These are phyloP conservation scores for Trichoderma hamatum DNA, from an alignment of 2,329 filamentous ascomycete genomes.

Conservation along the genomic window DNA sequence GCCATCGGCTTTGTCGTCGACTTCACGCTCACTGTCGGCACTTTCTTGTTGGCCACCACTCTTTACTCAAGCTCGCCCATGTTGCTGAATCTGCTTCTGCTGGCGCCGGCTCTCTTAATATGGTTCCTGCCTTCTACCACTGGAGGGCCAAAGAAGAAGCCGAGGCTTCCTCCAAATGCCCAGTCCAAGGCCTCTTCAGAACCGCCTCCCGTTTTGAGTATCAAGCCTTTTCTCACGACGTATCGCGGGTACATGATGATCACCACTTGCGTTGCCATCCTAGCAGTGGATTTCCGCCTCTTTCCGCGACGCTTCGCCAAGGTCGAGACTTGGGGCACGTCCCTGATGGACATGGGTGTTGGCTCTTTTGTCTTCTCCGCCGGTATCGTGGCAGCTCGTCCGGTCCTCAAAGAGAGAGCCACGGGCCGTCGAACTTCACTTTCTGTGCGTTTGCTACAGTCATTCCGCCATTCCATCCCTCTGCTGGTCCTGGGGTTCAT, in stretches of 20 bases:
- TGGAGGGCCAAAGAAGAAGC: slow-evolving; percentile 48
- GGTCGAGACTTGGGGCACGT: slow-evolving; percentile 98
- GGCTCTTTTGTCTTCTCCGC: slow-evolving; percentile 96
- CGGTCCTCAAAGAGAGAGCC: slow-evolving; percentile 71
- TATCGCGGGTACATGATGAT: slow-evolving; percentile 93
- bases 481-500: slow-evolving; percentile 78
- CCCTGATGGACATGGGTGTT: slow-evolving; percentile 97
- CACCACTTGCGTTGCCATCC: slow-evolving; percentile 83
- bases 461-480: slow-evolving; percentile 80
- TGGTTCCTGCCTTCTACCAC: slow-evolving; percentile 52
- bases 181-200: slow-evolving; percentile 39
- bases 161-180: slow-evolving; percentile 47
- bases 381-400: slow-evolving; percentile 84
- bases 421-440: slow-evolving; percentile 55
- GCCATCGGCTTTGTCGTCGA: slow-evolving; percentile 71
- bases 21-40: slow-evolving; percentile 83
- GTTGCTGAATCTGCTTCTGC: slow-evolving; percentile 73
- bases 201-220: slow-evolving; percentile 59
- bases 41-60: slow-evolving; percentile 82
- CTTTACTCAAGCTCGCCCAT: slow-evolving; percentile 77
- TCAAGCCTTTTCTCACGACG: slow-evolving; percentile 89
- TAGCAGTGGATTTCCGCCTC: slow-evolving; percentile 93
- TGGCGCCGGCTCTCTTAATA: slow-evolving; percentile 70
- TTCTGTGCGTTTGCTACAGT: slow-evolving; percentile 61
- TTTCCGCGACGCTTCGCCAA: slow-evolving; percentile 96